These are phyloP conservation scores for Deuterostichococcus epilithicus DNA, from an alignment of 139 green algal genomes.

Conservation along the genomic window DNA sequence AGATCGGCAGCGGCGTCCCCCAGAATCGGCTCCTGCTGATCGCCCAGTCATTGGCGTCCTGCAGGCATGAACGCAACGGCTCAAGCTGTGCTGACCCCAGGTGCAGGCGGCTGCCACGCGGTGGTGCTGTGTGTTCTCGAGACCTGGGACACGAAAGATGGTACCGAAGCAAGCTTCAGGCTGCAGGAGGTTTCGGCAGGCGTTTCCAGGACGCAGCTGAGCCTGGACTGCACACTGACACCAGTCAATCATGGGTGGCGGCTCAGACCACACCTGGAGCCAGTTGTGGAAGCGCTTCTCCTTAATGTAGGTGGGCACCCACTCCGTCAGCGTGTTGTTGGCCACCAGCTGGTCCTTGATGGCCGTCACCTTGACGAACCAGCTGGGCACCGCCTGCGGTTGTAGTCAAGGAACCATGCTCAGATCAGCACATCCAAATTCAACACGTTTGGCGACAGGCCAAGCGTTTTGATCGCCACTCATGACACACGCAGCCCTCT, in stretches of 20 bases:
- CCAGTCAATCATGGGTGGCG: too few species aligned
- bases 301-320: constrained; percentile 94
- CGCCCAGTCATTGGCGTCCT: constrained; percentile 17
- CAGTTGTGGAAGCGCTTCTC: constrained; percentile 99
- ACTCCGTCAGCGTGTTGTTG: constrained; percentile 90
- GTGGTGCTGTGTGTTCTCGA: too few species aligned
- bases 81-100: neutral
- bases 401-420: constrained; percentile 58
- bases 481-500: neutral
- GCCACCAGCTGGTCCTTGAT: constrained; percentile 86
- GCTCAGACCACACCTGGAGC: constrained; percentile 68
- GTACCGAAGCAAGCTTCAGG: too few species aligned
- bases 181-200: too few species aligned
- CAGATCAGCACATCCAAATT: neutral
- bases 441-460: too few species aligned
- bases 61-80: neutral
- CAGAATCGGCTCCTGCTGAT: constrained; percentile 81
- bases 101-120: constrained; percentile 45
- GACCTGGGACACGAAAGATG: too few species aligned
- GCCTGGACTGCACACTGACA: too few species aligned
- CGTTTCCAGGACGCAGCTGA: too few species aligned
- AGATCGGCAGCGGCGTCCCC: constrained; percentile 98
- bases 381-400: constrained; percentile 87
- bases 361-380: constrained; percentile 90
- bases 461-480: too few species aligned